phyloP scores from a whole-genome alignment of 2,329 filamentous ascomycete genomes.

The Pseudopithomyces chartarum region DNA sequence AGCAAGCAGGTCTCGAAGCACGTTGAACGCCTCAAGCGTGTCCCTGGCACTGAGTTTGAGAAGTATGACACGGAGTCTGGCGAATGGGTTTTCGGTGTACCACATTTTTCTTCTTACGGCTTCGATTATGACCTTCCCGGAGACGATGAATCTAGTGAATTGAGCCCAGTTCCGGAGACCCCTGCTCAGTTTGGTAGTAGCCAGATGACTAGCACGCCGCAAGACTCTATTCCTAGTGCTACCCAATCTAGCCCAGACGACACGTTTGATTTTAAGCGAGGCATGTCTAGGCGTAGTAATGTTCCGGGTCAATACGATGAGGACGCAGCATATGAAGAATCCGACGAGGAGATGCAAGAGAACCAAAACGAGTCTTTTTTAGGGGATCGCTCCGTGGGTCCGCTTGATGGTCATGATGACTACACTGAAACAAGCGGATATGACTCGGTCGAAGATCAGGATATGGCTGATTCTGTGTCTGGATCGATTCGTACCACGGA shows the following conservation, averaged over 20 bases:
- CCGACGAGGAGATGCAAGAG: conserved; percentile 58
- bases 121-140: conserved; percentile 80
- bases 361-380: conserved; percentile 75
- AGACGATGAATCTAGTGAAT: conserved; percentile 45
- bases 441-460: conserved; percentile 72
- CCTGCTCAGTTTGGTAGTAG: conserved; percentile 43
- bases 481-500: conserved; percentile 77
- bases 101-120: conserved; percentile 95
- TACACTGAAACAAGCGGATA: conserved; percentile 68
- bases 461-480: conserved; percentile 79
- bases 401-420: conserved; percentile 64
- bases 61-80: conserved; percentile 80
- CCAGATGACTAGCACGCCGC: conserved; percentile 41
- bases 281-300: conserved; percentile 52
- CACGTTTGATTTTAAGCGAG: conserved; percentile 61
- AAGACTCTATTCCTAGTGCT: conserved; percentile 45
- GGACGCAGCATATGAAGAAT: conserved; percentile 61
- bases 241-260: conserved; percentile 56
- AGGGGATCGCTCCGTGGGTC: conserved; percentile 88
- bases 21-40: conserved; percentile 77
- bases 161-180: conserved; percentile 52
- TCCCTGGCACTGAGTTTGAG: conserved; percentile 80
- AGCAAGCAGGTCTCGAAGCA: conserved; percentile 79
- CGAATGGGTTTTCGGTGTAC: conserved; percentile 89
- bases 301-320: conserved; percentile 84